Evolutionary conservation across 306 rosid species (phyloP).

Genomic region (Macrotyloma uniflorum): DNA sequence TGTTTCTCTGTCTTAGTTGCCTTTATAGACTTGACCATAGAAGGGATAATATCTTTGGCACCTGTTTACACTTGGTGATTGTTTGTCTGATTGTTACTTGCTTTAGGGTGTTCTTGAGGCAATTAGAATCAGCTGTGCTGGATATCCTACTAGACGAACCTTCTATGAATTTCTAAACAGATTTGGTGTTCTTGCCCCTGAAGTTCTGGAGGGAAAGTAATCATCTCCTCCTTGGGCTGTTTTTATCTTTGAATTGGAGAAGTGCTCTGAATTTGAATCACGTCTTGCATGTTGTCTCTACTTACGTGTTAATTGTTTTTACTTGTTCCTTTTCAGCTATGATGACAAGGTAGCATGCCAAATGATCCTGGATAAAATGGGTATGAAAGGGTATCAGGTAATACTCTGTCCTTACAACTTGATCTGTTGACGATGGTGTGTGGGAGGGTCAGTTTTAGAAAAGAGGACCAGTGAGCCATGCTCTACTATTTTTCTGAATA

Average conservation of each 20-base stretch:
- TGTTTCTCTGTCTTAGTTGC: constrained; percentile 35
- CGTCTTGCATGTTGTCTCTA: constrained; percentile 5
- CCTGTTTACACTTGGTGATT: constrained; percentile 26
- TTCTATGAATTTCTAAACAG: constrained; percentile 96
- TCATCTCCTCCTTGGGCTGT: constrained; percentile 26
- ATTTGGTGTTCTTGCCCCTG: constrained; percentile 99
- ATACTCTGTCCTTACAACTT: constrained; percentile 41
- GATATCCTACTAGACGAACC: constrained; percentile 96
- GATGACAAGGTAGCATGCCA: constrained; percentile 94
- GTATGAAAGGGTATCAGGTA: constrained; percentile 97
- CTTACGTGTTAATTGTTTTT: constrained; percentile 32
- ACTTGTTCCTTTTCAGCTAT: constrained; percentile 60
- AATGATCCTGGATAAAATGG: constrained; percentile 89
- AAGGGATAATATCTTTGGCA: constrained; percentile 21
- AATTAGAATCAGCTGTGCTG: constrained; percentile 99
- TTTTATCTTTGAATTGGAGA: constrained; percentile 20
- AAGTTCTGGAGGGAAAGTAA: constrained; percentile 95
- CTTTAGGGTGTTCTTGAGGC: constrained; percentile 99
- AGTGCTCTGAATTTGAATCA: not conserved
- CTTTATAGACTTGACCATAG: constrained; percentile 33
- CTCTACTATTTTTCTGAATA: constrained; percentile 3
- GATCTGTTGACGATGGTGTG: constrained; percentile 31
- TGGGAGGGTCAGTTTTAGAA: constrained; percentile 30
- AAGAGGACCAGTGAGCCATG: constrained; percentile 24
- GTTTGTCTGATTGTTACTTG: constrained; percentile 37